These are phyloP conservation scores for Tricholoma bakamatsutake DNA, from an alignment of 768 basidiomycete species.

Conservation along the genomic window DNA sequence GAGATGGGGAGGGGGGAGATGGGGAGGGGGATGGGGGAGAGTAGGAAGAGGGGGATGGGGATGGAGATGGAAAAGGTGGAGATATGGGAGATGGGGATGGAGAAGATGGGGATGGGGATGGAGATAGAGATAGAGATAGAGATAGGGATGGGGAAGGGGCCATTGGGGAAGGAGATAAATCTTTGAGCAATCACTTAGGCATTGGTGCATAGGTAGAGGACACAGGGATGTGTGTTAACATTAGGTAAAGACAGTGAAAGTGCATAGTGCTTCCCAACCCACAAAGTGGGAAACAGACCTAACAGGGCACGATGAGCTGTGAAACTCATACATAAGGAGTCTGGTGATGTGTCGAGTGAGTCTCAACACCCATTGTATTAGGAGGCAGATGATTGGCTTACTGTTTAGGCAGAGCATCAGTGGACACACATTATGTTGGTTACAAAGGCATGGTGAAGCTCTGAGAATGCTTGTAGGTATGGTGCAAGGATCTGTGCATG, in stretches of 20 bases:
- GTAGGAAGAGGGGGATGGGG: too few relatives aligned
- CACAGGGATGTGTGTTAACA: not conserved
- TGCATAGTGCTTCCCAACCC: not conserved
- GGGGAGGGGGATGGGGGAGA: too few relatives aligned
- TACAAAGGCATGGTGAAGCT: not conserved
- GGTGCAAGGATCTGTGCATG: conserved; percentile 12
- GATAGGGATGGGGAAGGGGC: too few relatives aligned
- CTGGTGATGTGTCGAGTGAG: not conserved
- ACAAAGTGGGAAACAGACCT: not conserved
- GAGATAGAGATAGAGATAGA: too few relatives aligned
- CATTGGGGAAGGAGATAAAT: too few relatives aligned
- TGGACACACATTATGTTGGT: not conserved
- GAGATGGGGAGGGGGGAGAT: too few relatives aligned
- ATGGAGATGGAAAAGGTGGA: too few relatives aligned
- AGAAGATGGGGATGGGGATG: too few relatives aligned
- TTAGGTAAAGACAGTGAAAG: not conserved
- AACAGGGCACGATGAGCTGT: not conserved
- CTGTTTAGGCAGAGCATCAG: not conserved
- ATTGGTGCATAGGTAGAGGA: not conserved
- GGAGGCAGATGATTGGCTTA: not conserved
- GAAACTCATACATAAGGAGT: not conserved
- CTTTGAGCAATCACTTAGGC: not conserved
- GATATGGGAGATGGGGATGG: too few relatives aligned
- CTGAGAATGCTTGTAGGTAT: conserved; percentile 9
- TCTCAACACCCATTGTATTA: not conserved